Evolutionary conservation across 306 rosid genomes (phyloP).

Genomic region (Parietaria judaica): DNA sequence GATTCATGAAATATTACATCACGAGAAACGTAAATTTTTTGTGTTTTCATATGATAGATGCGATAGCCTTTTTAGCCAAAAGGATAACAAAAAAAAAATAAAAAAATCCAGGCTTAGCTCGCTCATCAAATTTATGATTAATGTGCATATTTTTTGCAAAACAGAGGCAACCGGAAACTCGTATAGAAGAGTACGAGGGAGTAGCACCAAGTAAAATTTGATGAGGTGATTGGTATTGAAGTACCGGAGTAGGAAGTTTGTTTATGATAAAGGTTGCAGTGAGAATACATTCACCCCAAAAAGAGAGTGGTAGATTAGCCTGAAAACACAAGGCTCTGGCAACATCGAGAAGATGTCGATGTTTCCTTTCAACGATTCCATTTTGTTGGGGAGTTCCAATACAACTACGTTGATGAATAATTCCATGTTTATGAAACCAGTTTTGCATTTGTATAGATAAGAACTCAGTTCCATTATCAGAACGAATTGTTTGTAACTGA

Average conservation of each 20-base stretch:
- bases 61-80: no score
- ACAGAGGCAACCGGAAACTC: no score
- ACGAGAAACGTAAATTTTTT: slow-evolving; percentile 2
- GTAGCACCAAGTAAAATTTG: no score
- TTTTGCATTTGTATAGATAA: not conserved
- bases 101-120: no score
- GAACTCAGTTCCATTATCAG: slow-evolving; percentile 2
- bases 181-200: no score
- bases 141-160: no score
- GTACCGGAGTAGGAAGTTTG: no score
- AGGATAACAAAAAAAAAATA: no score
- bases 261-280: no score
- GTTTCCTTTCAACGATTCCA: not conserved
- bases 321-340: slow-evolving; percentile 1
- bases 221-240: no score
- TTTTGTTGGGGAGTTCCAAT: slow-evolving; percentile 4
- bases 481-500: not conserved
- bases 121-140: no score
- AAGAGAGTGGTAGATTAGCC: not conserved
- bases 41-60: not conserved
- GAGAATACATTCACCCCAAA: not conserved
- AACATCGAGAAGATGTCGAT: slow-evolving; percentile 1
- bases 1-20: not conserved
- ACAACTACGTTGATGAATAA: not conserved
- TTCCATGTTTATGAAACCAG: not conserved